Base-by-base conservation (phyloP, 2,329 filamentous ascomycete genomes). In the Clonostachys rosea region DNA sequence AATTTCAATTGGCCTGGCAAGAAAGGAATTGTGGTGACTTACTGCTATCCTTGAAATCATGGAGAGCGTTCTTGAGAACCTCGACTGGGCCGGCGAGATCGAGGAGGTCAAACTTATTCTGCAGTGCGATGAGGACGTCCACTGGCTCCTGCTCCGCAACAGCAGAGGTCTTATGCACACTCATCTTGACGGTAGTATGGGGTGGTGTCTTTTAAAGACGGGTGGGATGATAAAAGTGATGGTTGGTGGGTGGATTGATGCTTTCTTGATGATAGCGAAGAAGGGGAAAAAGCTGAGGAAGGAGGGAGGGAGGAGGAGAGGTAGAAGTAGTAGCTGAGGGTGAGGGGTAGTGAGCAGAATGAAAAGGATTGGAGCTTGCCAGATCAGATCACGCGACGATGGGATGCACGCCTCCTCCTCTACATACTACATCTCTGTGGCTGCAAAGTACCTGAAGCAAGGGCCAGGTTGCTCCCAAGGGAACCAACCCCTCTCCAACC, bases 51-150 rank as follows among this genome's bases (percentile, higher is more conserved):
- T 76, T 71, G 54, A 71, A 68, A 53, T 83, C 70, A 52, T 81
- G 77, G 40, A 71, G 70, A 49, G 78, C 76, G 43, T 61, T 63
- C 52, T 64, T 64, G 48, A 83, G 68, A 51, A 74, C 71, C 67
- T 81, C 73, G 45, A 78, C 61, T 40, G 77, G 72, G 53, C 76
- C 79, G 48, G 76, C 74, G 55, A 83, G 74, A 69, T 83, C 79
- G 54, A 81, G 57, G 49, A 83, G 63, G 60, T 82, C 70, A 61
- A 83, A 83, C 62, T 80, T 78, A 61, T 73, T 66, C 47, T 83
- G 79, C 56, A 83, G 71, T 56, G 74, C 78, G 65, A 83, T 74
- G 60, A 83, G 75, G 54, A 83, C 76, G 53, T 81, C 72, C 59
- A 83, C 69, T 54, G 78, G 78, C 62, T 82, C 75, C 24, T 30